These are phyloP conservation scores for Linum tenue DNA, from an alignment of 345 rosid species.

Conservation along the genomic window DNA sequence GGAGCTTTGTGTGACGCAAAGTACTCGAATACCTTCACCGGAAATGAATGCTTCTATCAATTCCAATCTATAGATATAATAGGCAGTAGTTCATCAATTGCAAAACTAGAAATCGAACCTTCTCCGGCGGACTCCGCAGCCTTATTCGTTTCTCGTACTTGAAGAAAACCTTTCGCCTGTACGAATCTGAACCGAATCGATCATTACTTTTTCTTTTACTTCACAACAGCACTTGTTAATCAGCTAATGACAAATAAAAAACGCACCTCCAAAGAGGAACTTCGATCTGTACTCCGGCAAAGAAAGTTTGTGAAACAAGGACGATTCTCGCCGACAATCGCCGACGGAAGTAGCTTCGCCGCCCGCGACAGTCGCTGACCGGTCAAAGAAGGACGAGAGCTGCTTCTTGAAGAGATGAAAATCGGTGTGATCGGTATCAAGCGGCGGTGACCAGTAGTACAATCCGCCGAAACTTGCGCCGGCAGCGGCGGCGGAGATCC, in stretches of 20 bases:
- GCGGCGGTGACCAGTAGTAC: constrained; percentile 33
- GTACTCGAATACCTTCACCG: constrained; percentile 66
- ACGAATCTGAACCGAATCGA: constrained; percentile 39
- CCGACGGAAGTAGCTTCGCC: constrained; percentile 17
- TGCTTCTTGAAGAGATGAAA: constrained; percentile 24
- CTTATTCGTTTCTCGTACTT: constrained; percentile 95
- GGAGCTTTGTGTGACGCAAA: constrained; percentile 54
- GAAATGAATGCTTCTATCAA: not conserved
- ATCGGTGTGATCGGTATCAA: constrained; percentile 22
- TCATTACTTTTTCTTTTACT: not conserved
- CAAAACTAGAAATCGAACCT: constrained; percentile 32
- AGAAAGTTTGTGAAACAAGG: constrained; percentile 43
- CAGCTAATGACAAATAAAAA: not conserved
- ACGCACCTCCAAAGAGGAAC: constrained; percentile 55
- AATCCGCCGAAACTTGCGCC: constrained; percentile 55
- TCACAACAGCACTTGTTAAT: not conserved
- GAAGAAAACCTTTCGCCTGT: constrained; percentile 79
- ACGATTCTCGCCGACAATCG: constrained; percentile 15
- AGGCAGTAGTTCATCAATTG: not conserved
- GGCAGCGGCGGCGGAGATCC: constrained; percentile 42
- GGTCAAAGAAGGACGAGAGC: constrained; percentile 39
- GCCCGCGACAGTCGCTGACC: constrained; percentile 20
- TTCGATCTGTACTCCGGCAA: constrained; percentile 51
- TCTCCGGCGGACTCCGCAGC: constrained; percentile 84
- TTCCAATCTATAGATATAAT: not conserved